A percentile compares a stretch with the other conserved stretches of the same genome.
These are phyloP conservation scores for Chaetomium globosum DNA, from an alignment of 2,329 filamentous ascomycete genomes.

Conservation along the genomic window DNA sequence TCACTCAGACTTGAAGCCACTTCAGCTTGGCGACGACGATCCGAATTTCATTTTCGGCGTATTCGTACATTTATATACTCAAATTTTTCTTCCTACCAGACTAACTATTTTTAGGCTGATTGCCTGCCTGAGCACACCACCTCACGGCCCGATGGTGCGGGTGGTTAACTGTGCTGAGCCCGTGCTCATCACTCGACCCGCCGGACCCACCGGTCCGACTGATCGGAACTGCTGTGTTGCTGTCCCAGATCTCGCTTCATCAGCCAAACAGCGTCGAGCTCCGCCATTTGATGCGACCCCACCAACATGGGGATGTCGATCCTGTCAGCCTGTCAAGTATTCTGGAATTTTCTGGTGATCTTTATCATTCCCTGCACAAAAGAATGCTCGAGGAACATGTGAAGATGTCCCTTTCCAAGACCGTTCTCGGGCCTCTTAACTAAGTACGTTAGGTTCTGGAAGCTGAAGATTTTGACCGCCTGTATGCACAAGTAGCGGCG, in stretches of 20 bases:
- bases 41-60: background rate
- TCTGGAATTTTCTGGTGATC: background rate
- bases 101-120: background rate
- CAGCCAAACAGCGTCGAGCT: background rate
- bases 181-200: background rate
- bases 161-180: background rate
- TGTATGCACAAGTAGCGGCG: too few species aligned
- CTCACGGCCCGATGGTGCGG: background rate
- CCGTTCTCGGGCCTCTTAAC: background rate
- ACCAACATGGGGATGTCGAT: background rate
- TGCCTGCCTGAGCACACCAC: background rate
- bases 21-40: background rate
- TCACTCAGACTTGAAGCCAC: too few species aligned
- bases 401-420: background rate
- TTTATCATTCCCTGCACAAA: background rate
- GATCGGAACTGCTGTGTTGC: background rate
- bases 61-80: background rate
- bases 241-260: background rate
- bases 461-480: background rate
- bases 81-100: background rate
- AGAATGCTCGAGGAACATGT: background rate
- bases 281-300: too few species aligned
- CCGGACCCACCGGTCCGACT: background rate
- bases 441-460: background rate
- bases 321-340: background rate